Conservation (phyloP, 148 eudicot species). For the Spergularia marina region DNA sequence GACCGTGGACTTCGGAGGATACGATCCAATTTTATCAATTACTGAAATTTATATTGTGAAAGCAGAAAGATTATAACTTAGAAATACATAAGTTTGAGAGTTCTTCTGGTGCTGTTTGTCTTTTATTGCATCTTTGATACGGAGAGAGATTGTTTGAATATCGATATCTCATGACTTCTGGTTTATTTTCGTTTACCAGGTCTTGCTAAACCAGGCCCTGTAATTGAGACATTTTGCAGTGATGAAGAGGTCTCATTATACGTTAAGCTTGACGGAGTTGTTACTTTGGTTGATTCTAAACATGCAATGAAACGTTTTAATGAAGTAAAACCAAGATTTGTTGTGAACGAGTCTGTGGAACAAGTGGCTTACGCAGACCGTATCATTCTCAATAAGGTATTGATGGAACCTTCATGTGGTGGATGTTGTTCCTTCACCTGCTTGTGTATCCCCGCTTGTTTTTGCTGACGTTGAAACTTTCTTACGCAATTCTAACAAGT, state of each 20-base stretch:
- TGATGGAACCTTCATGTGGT: not conserved
- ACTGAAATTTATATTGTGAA: not conserved
- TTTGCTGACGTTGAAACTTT: not conserved
- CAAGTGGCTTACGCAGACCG: constrained; percentile 98
- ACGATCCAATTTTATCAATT: not conserved
- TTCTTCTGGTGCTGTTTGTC: not conserved
- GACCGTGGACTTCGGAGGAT: not conserved
- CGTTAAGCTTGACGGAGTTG: constrained; percentile 92
- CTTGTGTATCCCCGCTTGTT: not conserved
- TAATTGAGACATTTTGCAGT: constrained; percentile 86
- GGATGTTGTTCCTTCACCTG: not conserved
- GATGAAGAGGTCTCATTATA: constrained; percentile 78
- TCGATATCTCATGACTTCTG: not conserved
- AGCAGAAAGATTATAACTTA: not conserved
- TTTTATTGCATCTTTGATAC: not conserved
- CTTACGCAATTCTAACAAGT: constrained; percentile 11
- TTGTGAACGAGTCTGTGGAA: constrained; percentile 91
- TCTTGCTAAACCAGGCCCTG: constrained; percentile 98
- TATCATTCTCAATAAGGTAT: constrained; percentile 83
- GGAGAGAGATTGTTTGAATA: not conserved
- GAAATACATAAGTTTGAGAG: not conserved
- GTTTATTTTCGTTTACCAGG: constrained; percentile 40
- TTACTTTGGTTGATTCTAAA: constrained; percentile 86
- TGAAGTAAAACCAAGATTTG: constrained; percentile 91
- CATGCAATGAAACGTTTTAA: constrained; percentile 76